Evolutionary conservation across 2,329 filamentous ascomycete genomes (phyloP).

Genomic region (Botrytis aclada): DNA sequence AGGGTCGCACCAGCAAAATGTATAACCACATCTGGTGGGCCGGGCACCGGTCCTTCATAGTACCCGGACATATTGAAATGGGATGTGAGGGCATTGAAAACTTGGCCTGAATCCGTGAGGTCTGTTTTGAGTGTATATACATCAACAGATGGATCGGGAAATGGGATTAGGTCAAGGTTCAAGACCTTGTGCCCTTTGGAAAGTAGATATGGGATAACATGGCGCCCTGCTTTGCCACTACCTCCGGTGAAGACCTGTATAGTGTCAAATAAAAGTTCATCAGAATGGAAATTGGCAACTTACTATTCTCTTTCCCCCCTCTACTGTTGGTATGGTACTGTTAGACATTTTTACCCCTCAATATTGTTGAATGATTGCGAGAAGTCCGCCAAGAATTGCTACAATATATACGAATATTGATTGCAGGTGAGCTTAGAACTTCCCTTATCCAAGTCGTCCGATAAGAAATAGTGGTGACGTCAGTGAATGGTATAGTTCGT

Average conservation of each 20-base stretch:
- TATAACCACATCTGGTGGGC: slow-evolving; percentile 57
- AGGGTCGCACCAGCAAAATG: slow-evolving; percentile 40
- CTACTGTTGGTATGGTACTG: background rate
- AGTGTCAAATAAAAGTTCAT: background rate
- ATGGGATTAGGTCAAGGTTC: slow-evolving; percentile 39
- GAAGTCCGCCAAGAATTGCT: background rate
- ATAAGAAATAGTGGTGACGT: background rate
- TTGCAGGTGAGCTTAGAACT: background rate
- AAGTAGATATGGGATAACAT: slow-evolving; percentile 39
- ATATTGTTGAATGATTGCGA: background rate
- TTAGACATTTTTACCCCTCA: background rate
- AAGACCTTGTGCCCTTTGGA: slow-evolving; percentile 39
- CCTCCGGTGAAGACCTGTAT: slow-evolving; percentile 39
- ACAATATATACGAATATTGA: background rate
- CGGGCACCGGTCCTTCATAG: slow-evolving; percentile 39
- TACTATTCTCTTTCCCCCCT: background rate
- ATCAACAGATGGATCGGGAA: slow-evolving; percentile 30
- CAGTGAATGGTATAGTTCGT: background rate
- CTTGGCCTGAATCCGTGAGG: slow-evolving; percentile 40
- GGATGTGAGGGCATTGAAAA: slow-evolving; percentile 41
- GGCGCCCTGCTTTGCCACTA: slow-evolving; percentile 40
- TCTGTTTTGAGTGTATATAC: slow-evolving; percentile 39
- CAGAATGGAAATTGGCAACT: background rate
- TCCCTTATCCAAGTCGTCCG: background rate
- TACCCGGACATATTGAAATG: slow-evolving; percentile 53